These are phyloP conservation scores for Trypanosoma boissoni DNA, from an alignment of 208 protist genomes.

Conservation along the genomic window DNA sequence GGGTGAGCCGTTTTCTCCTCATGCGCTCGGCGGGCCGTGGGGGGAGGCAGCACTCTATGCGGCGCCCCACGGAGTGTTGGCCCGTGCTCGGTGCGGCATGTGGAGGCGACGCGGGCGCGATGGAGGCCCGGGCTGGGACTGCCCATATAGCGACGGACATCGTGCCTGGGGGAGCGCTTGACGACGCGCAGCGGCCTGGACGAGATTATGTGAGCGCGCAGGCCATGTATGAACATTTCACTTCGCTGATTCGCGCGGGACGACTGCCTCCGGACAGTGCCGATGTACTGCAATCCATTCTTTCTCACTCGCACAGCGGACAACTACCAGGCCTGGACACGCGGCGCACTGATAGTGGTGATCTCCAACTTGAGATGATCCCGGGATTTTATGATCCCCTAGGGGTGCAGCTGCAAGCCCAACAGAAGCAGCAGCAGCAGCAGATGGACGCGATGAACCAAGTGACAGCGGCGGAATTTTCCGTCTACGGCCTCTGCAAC, in stretches of 20 bases:
- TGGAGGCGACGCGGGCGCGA: neutral
- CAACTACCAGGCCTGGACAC: too few species aligned
- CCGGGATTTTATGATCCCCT: too few species aligned
- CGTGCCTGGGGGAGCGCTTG: neutral
- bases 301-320: conserved; percentile 1
- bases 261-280: conserved; percentile 18
- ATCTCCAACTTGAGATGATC: too few species aligned
- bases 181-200: too few species aligned
- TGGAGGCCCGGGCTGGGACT: neutral
- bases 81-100: neutral
- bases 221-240: conserved; percentile 6
- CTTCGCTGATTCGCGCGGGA: conserved; percentile 17
- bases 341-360: too few species aligned
- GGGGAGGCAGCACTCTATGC: neutral
- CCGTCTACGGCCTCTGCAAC: neutral
- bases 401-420: too few species aligned
- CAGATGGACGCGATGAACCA: neutral
- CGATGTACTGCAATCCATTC: conserved; percentile 23
- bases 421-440: too few species aligned
- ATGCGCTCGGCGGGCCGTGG: conserved; percentile 22
- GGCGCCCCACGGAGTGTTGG: conserved; percentile 1
- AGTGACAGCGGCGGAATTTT: neutral
- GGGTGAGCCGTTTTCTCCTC: conserved; percentile 29
- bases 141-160: neutral
- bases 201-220: neutral